These are phyloP conservation scores for Cetraspora pellucida DNA, from an alignment of 192 early-diverging fungal genomes.

Conservation along the genomic window DNA sequence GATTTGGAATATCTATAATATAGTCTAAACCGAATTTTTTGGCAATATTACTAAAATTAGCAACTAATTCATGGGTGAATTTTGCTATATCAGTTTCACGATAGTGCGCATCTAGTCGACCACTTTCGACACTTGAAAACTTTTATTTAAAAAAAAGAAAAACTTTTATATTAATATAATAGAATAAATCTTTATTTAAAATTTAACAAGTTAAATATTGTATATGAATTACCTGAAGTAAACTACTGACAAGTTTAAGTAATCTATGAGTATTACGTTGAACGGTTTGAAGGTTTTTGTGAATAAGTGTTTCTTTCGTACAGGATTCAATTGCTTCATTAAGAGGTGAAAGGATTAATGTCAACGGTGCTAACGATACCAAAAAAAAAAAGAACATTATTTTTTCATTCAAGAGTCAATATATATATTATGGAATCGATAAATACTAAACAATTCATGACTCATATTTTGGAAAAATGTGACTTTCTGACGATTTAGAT, in stretches of 20 bases:
- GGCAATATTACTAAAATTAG: slow-evolving; percentile 50
- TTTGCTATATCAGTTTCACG: slow-evolving; percentile 50
- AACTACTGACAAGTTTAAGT: slow-evolving; percentile 57
- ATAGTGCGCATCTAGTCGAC: slow-evolving; percentile 42
- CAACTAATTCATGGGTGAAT: too few relatives aligned
- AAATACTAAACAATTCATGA: slow-evolving; percentile 52
- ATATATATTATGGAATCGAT: neutral
- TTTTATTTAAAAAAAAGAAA: neutral
- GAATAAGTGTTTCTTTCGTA: slow-evolving; percentile 32
- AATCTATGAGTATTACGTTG: slow-evolving; percentile 55
- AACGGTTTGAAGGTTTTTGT: slow-evolving; percentile 43
- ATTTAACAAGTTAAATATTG: too few relatives aligned
- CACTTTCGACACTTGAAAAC: slow-evolving; percentile 18
- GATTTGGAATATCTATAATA: slow-evolving; percentile 36
- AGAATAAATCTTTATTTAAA: too few relatives aligned
- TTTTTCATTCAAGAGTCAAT: too few relatives aligned
- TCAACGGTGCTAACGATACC: slow-evolving; percentile 48
- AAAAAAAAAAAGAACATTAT: neutral
- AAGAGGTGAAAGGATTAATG: slow-evolving; percentile 57
- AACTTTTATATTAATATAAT: too few relatives aligned
- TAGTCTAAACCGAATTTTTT: slow-evolving; percentile 44
- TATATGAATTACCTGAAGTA: slow-evolving; percentile 46
- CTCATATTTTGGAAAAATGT: slow-evolving; percentile 49
- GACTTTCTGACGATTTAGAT: slow-evolving; percentile 47
- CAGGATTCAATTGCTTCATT: slow-evolving; percentile 47